These are phyloP conservation scores for Limtongia smithiae DNA, from an alignment of 805 yeast genomes.

Conservation along the genomic window DNA sequence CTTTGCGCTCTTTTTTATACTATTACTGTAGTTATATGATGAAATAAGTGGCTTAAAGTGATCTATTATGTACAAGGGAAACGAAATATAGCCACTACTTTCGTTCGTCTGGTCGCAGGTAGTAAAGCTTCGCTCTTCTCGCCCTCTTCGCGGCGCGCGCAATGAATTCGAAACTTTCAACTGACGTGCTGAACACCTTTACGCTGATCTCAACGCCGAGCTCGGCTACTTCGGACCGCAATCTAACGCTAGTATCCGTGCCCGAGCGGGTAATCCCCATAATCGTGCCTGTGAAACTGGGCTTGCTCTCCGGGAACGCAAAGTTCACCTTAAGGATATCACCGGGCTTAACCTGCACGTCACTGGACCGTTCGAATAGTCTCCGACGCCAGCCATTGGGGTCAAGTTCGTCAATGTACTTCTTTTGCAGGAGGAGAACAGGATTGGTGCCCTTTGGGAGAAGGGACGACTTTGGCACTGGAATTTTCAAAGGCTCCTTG, in stretches of 20 bases:
- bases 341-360: conserved; percentile 65
- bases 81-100: conserved; percentile 1
- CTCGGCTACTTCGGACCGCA: conserved; percentile 78
- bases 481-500: conserved; percentile 6
- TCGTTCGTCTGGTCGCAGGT: conserved; percentile 52
- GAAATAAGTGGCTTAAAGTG: too few relatives aligned
- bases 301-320: conserved; percentile 45
- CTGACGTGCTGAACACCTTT: conserved; percentile 74
- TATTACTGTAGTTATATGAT: too few relatives aligned
- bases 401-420: conserved; percentile 57
- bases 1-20: neutral
- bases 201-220: conserved; percentile 83
- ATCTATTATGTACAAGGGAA: too few relatives aligned
- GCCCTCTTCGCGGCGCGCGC: conserved; percentile 69
- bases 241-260: conserved; percentile 67
- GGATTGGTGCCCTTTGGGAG: conserved; percentile 34
- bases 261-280: conserved; percentile 71
- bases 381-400: conserved; percentile 64
- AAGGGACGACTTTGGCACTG: conserved; percentile 10
- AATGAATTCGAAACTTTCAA: conserved; percentile 72
- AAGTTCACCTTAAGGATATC: conserved; percentile 77
- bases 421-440: conserved; percentile 47
- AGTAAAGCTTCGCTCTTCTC: conserved; percentile 82
- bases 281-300: conserved; percentile 65
- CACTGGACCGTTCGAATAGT: conserved; percentile 47